These are phyloP conservation scores for Naegleria gruberi DNA, from an alignment of 208 protist species.

Conservation along the genomic window DNA sequence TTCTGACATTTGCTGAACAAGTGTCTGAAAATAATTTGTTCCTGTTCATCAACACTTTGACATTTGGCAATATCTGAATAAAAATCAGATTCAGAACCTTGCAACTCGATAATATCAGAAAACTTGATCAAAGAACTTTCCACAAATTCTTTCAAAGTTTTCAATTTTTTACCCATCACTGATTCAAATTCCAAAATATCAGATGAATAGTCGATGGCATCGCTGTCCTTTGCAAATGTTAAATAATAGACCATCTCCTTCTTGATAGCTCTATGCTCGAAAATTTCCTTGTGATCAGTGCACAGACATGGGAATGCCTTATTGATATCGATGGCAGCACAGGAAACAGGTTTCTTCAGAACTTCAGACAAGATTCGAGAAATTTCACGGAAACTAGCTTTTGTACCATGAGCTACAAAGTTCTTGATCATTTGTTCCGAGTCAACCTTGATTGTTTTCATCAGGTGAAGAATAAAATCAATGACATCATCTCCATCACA, in stretches of 20 bases:
- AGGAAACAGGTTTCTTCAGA: neutral
- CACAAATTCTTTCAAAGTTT: neutral
- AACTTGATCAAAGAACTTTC: neutral
- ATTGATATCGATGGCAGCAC: neutral
- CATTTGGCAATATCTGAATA: neutral
- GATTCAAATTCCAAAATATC: neutral
- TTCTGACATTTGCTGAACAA: neutral
- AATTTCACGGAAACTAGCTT: neutral
- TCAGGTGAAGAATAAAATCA: neutral
- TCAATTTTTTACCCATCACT: neutral
- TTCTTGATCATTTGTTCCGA: neutral
- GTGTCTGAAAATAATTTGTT: neutral
- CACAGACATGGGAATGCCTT: neutral
- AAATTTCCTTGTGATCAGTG: neutral
- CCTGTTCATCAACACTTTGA: slow-evolving; percentile 13
- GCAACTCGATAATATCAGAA: neutral
- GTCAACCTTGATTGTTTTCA: neutral
- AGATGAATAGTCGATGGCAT: neutral
- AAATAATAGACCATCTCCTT: neutral
- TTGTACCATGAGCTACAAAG: neutral
- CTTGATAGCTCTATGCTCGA: neutral
- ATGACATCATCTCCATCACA: neutral
- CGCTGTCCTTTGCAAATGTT: neutral
- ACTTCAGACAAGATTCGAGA: neutral
- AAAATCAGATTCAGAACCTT: neutral